phyloP scores from a whole-genome alignment of 345 rosid species.

The Bruguiera sexangula region DNA sequence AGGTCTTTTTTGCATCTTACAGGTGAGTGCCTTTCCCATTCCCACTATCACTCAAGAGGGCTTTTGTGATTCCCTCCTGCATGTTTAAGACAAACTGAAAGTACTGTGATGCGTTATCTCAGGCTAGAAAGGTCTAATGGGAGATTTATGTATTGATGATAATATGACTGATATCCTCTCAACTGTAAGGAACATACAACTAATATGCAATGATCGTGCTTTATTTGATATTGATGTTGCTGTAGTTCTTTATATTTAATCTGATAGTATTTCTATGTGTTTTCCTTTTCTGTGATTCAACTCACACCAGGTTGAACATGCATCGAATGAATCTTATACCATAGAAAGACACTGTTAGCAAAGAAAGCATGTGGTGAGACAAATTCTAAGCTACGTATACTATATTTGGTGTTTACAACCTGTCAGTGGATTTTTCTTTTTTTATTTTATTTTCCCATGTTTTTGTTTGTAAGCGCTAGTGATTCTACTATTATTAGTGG shows the following conservation, averaged over 20 bases:
- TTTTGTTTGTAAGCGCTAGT: no score
- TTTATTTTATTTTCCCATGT: not conserved
- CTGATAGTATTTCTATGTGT: not conserved
- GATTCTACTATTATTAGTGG: no score
- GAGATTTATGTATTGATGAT: slow-evolving; percentile 25
- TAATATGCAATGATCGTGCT: not conserved
- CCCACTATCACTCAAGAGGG: not conserved
- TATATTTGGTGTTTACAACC: not conserved
- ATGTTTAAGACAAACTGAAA: no score
- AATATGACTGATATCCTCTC: slow-evolving; percentile 24
- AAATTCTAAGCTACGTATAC: not conserved
- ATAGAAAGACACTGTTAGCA: slow-evolving; percentile 4
- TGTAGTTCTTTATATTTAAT: not conserved
- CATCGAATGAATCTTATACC: slow-evolving; percentile 3
- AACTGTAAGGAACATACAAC: slow-evolving; percentile 32
- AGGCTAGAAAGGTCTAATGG: slow-evolving; percentile 39
- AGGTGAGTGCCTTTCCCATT: slow-evolving; percentile 1
- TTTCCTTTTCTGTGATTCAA: slow-evolving; percentile 7
- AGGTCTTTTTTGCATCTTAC: not conserved
- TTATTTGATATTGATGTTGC: not conserved
- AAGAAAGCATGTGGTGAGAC: slow-evolving; percentile 16
- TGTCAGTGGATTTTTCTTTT: not conserved
- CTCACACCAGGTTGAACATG: slow-evolving; percentile 10
- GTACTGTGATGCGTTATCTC: not conserved
- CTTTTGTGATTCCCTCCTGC: not conserved